Evolutionary conservation across 257 asterid species (phyloP), one percentile per base, ranked within the genome.

Genomic region (Solanum okadae): DNA sequence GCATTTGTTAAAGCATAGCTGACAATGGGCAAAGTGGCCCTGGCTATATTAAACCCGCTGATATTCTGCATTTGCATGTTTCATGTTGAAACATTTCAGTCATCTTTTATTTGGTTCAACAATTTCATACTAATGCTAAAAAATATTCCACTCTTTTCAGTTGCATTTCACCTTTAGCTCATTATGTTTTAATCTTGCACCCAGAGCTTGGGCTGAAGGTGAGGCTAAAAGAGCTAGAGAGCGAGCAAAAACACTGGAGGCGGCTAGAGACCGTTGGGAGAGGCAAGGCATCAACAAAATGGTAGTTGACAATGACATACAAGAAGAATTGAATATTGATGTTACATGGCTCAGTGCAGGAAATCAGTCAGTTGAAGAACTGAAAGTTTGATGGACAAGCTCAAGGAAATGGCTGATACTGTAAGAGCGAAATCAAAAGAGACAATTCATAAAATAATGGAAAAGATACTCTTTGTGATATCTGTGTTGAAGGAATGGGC

Each of bases 151-250:
- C 76, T 8, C 22, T 29, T 25, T 68, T 13, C 37, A 0, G 11
- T 68, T 68, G 23, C 76, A 68, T 27, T 68, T 70, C 77, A 14
- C 77, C 77, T 70, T 70, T 31, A 29, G 38, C 38, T 70, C 37
- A 27, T 70, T 20, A 4, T 29, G 38, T 72, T 85, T 27, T 68
- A 49, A 86, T 77, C 75, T 88, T 72, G 88, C 76, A 27, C 81
- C 46, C 90, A 96, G 99, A 90, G 87, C 93, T 83, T 97, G 98
- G 99, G 98, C 98, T 70, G 98, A 97, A 92, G 97, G 94, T 44
- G 98, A 96, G 91, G 98, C 97, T 40, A 97, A 94, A 90, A 93
- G 94, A 90, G 99, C 98, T 88, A 92, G 97, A 89, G 98, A 93
- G 84, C 98, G 93, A 92, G 98, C 95, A 34, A 95, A 93, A 90